phyloP scores from a whole-genome alignment of 192 early-diverging fungal genomes.

The Pilobolus umbonatus region DNA sequence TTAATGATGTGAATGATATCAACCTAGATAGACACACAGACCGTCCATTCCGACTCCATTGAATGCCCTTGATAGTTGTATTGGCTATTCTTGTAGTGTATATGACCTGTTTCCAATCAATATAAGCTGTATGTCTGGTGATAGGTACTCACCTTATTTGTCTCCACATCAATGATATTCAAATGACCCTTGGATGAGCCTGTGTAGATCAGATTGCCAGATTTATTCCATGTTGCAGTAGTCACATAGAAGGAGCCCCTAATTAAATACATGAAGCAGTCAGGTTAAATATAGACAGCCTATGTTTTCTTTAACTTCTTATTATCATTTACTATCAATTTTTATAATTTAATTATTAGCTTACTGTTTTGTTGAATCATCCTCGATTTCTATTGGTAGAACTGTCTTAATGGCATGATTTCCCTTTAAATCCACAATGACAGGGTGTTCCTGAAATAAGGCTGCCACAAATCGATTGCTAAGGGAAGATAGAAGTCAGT shows the following conservation, averaged over 20 bases:
- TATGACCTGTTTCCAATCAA: constrained; percentile 27
- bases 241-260: constrained; percentile 21
- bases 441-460: constrained; percentile 42
- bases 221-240: constrained; percentile 26
- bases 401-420: constrained; percentile 15
- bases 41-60: constrained; percentile 63
- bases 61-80: constrained; percentile 55
- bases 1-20: constrained; percentile 13
- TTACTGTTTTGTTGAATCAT: not conserved
- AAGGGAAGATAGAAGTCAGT: constrained; percentile 33
- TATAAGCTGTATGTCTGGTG: not conserved
- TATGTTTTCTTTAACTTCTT: not conserved
- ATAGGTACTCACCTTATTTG: constrained; percentile 38
- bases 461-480: constrained; percentile 49
- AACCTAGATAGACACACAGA: constrained; percentile 25
- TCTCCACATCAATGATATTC: constrained; percentile 52
- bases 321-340: not conserved
- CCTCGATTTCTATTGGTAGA: constrained; percentile 16
- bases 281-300: not conserved
- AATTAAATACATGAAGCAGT: not conserved
- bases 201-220: constrained; percentile 54
- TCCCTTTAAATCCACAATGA: constrained; percentile 42
- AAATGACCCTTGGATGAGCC: constrained; percentile 67
- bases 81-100: constrained; percentile 29
- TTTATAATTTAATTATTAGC: not conserved